A percentile compares a stretch with the other conserved stretches of the same genome.
phyloP scores from a whole-genome alignment of 1,284 basidiomycete genomes.

The Trametes polyzona region DNA sequence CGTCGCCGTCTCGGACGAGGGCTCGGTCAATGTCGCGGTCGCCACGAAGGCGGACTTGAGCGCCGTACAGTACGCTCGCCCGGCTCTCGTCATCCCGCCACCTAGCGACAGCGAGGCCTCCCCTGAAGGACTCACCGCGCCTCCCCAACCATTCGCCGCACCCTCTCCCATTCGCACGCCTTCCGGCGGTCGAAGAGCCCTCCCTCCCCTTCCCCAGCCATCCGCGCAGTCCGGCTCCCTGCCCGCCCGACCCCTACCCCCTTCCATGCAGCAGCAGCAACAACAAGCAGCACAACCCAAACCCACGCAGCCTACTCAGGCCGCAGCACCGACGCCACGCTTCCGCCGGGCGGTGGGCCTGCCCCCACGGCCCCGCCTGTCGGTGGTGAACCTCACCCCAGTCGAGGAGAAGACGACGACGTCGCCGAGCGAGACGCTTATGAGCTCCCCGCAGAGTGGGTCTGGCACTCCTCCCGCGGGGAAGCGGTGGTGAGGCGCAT shows the following conservation, averaged over 20 bases:
- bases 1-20: slow-evolving; percentile 19
- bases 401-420: slow-evolving; percentile 30
- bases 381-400: slow-evolving; percentile 40
- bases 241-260: background rate
- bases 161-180: slow-evolving; percentile 4
- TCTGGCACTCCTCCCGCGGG: slow-evolving; percentile 22
- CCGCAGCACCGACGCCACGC: slow-evolving; percentile 7
- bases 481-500: slow-evolving; percentile 12
- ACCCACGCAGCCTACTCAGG: background rate
- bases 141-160: background rate
- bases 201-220: slow-evolving; percentile 8
- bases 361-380: slow-evolving; percentile 35
- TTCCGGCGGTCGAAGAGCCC: slow-evolving; percentile 4
- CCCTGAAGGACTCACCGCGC: background rate
- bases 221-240: background rate
- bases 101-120: background rate
- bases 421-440: slow-evolving; percentile 20
- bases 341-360: slow-evolving; percentile 31
- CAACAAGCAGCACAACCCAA: background rate
- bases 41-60: slow-evolving; percentile 14
- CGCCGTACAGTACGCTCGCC: slow-evolving; percentile 15
- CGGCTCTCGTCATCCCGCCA: slow-evolving; percentile 15
- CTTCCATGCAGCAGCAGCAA: background rate
- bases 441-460: slow-evolving; percentile 19
- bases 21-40: slow-evolving; percentile 17